Percentiles rank a stretch among this genome's conserved stretches.
Evolutionary conservation across 371 early-diverging fungal species (phyloP).

Genomic region (Mucor velutinosus): DNA sequence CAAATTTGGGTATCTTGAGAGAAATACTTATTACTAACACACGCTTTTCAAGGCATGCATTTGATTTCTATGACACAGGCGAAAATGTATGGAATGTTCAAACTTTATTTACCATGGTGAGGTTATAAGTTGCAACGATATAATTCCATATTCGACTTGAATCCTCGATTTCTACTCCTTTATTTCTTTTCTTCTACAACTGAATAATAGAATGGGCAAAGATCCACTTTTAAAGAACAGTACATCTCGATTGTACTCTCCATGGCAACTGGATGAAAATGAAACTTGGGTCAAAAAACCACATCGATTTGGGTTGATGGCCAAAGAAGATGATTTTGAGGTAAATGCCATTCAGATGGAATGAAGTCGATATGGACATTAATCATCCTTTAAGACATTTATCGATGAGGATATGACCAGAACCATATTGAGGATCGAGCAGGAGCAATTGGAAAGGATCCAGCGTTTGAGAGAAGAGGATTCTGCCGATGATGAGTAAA

Average conservation of each 20-base stretch:
- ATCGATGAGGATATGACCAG: conserved; percentile 9
- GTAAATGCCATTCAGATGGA: background rate
- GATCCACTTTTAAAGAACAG: background rate
- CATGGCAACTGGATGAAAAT: background rate
- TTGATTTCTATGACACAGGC: background rate
- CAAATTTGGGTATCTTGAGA: background rate
- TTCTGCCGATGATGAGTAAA: background rate
- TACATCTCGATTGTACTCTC: conserved; percentile 1
- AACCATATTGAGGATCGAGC: conserved; percentile 3
- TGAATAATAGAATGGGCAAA: conserved; percentile 2
- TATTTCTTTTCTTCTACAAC: background rate
- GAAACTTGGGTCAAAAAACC: background rate
- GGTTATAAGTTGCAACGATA: background rate
- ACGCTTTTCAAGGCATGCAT: background rate
- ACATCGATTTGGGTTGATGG: background rate
- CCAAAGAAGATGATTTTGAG: background rate
- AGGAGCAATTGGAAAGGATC: conserved; percentile 3
- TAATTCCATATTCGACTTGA: background rate
- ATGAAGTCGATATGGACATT: background rate
- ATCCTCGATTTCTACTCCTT: background rate
- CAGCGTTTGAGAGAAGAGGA: conserved; percentile 6
- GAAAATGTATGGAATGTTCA: background rate
- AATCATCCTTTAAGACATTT: background rate
- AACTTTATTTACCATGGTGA: background rate
- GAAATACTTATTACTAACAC: background rate